Conservation (phyloP, 352 stramenopile genomes). For the Phytophthora gonapodyides region DNA sequence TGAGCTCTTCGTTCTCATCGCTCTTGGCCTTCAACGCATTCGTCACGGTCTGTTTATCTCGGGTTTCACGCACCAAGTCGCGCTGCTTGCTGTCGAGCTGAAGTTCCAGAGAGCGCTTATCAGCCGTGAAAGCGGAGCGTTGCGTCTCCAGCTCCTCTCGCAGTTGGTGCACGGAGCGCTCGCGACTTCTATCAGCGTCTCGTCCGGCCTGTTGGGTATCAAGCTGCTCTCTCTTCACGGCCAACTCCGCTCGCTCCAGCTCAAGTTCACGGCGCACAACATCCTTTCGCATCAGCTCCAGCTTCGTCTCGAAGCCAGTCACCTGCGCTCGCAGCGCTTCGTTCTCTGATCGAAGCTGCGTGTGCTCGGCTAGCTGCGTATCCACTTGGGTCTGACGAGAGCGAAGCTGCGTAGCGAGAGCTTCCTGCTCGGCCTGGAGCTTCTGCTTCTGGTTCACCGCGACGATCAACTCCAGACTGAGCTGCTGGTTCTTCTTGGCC, state of each 20-base stretch:
- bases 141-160: constrained; percentile 26
- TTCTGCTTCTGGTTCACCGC: constrained; percentile 73
- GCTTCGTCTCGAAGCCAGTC: constrained; percentile 22
- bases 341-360: constrained; percentile 27
- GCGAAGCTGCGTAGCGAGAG: constrained; percentile 25
- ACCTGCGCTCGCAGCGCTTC: constrained; percentile 22
- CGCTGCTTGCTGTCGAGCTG: constrained; percentile 32
- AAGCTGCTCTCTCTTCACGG: constrained; percentile 35
- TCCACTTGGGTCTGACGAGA: constrained; percentile 26
- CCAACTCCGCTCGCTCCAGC: constrained; percentile 46
- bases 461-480: constrained; percentile 70
- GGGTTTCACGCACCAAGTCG: constrained; percentile 23
- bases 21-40: constrained; percentile 38
- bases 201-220: constrained; percentile 44
- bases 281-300: constrained; percentile 48
- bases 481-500: constrained; percentile 68
- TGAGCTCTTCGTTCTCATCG: constrained; percentile 52
- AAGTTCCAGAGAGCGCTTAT: constrained; percentile 29
- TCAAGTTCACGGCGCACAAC: constrained; percentile 51
- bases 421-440: constrained; percentile 39
- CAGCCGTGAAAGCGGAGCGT: constrained; percentile 12
- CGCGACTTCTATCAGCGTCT: constrained; percentile 33
- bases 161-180: constrained; percentile 11
- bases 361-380: constrained; percentile 10
- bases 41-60: constrained; percentile 37